Conservation (phyloP, 345 rosid species). For the Eutrema japonicum region DNA sequence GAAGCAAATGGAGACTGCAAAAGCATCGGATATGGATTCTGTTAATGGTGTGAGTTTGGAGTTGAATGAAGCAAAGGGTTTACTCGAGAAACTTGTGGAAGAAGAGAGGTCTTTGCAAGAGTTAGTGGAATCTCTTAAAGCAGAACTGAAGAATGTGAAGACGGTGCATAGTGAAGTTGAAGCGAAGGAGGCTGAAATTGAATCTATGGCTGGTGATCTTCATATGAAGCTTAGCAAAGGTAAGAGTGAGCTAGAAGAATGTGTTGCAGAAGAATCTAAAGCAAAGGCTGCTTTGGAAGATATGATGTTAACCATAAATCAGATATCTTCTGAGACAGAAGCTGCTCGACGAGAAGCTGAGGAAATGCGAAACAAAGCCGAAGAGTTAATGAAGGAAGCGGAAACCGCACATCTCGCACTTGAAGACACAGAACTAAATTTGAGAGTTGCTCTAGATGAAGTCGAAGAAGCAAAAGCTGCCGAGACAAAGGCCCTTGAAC, state of each 20-base stretch:
- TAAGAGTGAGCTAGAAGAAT: slow-evolving; percentile 79
- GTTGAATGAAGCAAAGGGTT: slow-evolving; percentile 83
- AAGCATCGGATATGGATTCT: slow-evolving; percentile 78
- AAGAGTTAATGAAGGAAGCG: slow-evolving; percentile 68
- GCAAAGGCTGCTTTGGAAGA: slow-evolving; percentile 73
- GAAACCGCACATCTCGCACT: slow-evolving; percentile 60
- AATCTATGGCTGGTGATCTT: slow-evolving; percentile 78
- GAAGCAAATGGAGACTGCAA: slow-evolving; percentile 73
- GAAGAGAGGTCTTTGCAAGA: slow-evolving; percentile 71
- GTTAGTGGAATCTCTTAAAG: slow-evolving; percentile 72
- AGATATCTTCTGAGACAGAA: slow-evolving; percentile 72
- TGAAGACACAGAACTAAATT: slow-evolving; percentile 72
- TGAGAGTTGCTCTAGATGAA: slow-evolving; percentile 78
- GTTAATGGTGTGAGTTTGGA: slow-evolving; percentile 68
- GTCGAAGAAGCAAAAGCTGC: slow-evolving; percentile 85
- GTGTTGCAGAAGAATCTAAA: slow-evolving; percentile 65
- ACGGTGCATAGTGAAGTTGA: slow-evolving; percentile 67
- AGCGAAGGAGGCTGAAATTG: slow-evolving; percentile 85
- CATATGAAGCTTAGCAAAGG: slow-evolving; percentile 74
- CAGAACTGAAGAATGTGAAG: slow-evolving; percentile 76
- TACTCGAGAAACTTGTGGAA: slow-evolving; percentile 69
- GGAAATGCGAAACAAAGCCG: slow-evolving; percentile 73
- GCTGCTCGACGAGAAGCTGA: slow-evolving; percentile 68
- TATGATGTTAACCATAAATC: slow-evolving; percentile 74
- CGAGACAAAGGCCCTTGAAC: slow-evolving; percentile 71